These are phyloP conservation scores for Lasiosphaeria miniovina DNA, from an alignment of 495 filamentous ascomycete species.

Conservation along the genomic window DNA sequence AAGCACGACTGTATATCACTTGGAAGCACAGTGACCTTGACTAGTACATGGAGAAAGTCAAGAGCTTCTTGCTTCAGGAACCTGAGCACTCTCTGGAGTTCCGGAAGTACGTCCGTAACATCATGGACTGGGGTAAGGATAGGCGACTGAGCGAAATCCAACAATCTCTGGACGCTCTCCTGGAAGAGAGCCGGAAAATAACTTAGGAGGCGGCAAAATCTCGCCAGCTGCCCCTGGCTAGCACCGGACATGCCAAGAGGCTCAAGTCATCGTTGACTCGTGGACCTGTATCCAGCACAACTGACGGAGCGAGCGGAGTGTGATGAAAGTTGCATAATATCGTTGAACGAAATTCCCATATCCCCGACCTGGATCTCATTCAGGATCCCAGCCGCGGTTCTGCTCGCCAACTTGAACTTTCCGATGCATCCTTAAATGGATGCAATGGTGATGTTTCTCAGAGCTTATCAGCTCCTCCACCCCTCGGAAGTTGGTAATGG, in stretches of 20 bases:
- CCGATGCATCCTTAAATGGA: too few relatives aligned
- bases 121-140: constrained; percentile 35
- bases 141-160: constrained; percentile 29
- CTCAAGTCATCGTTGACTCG: too few relatives aligned
- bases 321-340: too few relatives aligned
- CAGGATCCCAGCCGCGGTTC: too few relatives aligned
- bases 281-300: too few relatives aligned
- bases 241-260: neutral
- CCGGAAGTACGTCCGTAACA: constrained; percentile 34
- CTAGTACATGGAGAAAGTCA: constrained; percentile 29
- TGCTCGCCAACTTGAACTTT: too few relatives aligned
- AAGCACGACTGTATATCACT: constrained; percentile 27
- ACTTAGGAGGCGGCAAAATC: constrained; percentile 24
- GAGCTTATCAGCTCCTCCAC: too few relatives aligned
- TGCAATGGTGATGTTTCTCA: too few relatives aligned
- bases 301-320: too few relatives aligned
- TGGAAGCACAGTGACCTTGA: constrained; percentile 12
- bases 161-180: constrained; percentile 28
- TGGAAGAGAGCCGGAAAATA: constrained; percentile 21
- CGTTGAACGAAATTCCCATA: too few relatives aligned
- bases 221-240: constrained; percentile 16
- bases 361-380: too few relatives aligned
- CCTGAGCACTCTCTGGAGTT: constrained; percentile 31
- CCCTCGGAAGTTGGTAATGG: too few relatives aligned
- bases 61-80: constrained; percentile 9